A percentile compares a stretch with the other conserved stretches of the same genome.
These are phyloP conservation scores for Grigorovia yakushimaensis DNA, from an alignment of 805 yeast species.

Conservation along the genomic window DNA sequence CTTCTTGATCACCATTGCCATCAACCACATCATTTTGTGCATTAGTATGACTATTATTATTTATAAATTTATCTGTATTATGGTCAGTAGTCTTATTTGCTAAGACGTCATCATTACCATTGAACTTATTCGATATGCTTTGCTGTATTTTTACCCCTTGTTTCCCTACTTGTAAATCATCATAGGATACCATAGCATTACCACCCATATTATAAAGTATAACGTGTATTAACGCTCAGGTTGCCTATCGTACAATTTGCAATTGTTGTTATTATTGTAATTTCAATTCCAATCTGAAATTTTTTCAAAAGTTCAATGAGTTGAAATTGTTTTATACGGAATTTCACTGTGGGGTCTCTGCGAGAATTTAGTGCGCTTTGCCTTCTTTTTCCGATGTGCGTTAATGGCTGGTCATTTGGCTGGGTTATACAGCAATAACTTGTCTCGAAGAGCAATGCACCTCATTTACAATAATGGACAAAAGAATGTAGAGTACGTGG, in stretches of 20 bases:
- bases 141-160: neutral
- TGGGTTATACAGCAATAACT: too few species aligned
- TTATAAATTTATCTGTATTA: neutral
- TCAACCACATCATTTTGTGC: neutral
- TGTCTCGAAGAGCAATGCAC: too few species aligned
- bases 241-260: neutral
- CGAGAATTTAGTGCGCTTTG: neutral
- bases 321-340: neutral
- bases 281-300: neutral
- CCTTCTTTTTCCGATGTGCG: neutral
- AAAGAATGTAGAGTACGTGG: too few species aligned
- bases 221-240: neutral
- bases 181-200: neutral
- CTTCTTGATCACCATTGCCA: neutral
- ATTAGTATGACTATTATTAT: neutral
- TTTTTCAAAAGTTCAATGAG: neutral
- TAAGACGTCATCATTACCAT: neutral
- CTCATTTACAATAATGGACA: too few species aligned
- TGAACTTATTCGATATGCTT: neutral
- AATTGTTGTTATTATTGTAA: neutral
- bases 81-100: neutral
- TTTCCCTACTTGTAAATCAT: neutral
- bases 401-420: neutral
- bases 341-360: neutral
- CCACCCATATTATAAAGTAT: neutral